Percentiles rank a stretch among this genome's conserved stretches.
These are phyloP conservation scores for Nicotiana otophora DNA, from an alignment of 257 asterid species.

Conservation along the genomic window DNA sequence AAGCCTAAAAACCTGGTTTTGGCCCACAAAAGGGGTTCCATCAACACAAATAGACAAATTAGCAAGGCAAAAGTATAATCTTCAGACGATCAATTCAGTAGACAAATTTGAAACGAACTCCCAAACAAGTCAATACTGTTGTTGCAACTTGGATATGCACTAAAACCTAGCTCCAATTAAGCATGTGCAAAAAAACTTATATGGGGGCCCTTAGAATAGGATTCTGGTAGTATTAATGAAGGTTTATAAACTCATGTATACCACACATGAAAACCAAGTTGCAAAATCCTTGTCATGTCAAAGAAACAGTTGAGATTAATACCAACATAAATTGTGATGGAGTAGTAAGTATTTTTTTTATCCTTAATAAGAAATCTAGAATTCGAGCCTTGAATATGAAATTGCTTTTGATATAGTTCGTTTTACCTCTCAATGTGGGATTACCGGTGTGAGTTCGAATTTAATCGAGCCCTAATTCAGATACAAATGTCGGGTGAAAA, in stretches of 20 bases:
- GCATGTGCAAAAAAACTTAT: neutral
- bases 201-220: neutral
- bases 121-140: conserved; percentile 4
- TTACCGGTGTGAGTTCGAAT: too few species aligned
- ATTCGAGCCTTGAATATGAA: too few species aligned
- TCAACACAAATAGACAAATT: neutral
- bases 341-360: too few species aligned
- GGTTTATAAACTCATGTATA: neutral
- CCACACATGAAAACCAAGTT: neutral
- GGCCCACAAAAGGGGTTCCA: neutral
- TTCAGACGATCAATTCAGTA: neutral
- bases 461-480: rapidly evolving
- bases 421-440: too few species aligned
- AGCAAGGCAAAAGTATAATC: neutral
- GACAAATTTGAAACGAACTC: conserved; percentile 5
- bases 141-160: conserved; percentile 1
- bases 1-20: neutral
- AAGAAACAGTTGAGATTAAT: neutral
- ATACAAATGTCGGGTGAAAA: too few species aligned
- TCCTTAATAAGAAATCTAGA: rapidly evolving
- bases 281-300: neutral
- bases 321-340: neutral
- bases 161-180: neutral
- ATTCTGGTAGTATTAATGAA: neutral
- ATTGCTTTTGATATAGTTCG: rapidly evolving